Evolutionary conservation across 371 early-diverging fungal genomes (phyloP), one percentile per base, ranked within the genome.

Genomic region (Lichtheimia ornata): DNA sequence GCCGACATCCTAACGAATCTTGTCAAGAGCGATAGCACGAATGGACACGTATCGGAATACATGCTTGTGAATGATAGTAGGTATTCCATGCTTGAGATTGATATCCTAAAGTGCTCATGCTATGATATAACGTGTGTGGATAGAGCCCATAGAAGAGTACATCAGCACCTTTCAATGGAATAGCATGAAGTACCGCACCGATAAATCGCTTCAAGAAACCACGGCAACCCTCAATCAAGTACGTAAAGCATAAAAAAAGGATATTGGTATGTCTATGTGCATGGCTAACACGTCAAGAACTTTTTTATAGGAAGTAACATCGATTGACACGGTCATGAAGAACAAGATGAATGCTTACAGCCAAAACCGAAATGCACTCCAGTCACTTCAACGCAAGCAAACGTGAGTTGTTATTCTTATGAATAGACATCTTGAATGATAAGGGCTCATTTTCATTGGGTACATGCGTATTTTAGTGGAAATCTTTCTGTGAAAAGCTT

Each of bases 161-260:
- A 70, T 96, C 25, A 84, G 85, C 61, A 79, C 88, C 18, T 97
- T 97, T 66, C 81, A 87, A 53, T 97, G 98, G 98, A 94, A 97
- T 72, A 87, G 88, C n/a, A 89, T 94, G 88, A 96, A 95, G 74
- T 97, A 95, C 72, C 86, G 98, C 54, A 85, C 90, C 0, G 98
- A 97, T 74, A 91, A 92, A 73, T 83, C 94, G 9, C 76, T 97
- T 63, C 83, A 87, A 53, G 98, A 97, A 64, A 84, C 96, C 11
- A 79, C 89, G 0, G 85, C 89, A 35, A 73, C 86, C 56, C 85
- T 97, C 28, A 68, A 64, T 43, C 73, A 81, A 63, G 82, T 78
- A 67, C 56, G 47, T 50, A 27, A 22, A 61, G 43, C 42, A 49
- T 25, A 52, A 35, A 57, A 42, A 49, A 55, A 58, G 22, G 13